Percentiles rank a stretch among this genome's conserved stretches.
phyloP scores from a whole-genome alignment of 148 eudicot species.

The Nepenthes gracilis region DNA sequence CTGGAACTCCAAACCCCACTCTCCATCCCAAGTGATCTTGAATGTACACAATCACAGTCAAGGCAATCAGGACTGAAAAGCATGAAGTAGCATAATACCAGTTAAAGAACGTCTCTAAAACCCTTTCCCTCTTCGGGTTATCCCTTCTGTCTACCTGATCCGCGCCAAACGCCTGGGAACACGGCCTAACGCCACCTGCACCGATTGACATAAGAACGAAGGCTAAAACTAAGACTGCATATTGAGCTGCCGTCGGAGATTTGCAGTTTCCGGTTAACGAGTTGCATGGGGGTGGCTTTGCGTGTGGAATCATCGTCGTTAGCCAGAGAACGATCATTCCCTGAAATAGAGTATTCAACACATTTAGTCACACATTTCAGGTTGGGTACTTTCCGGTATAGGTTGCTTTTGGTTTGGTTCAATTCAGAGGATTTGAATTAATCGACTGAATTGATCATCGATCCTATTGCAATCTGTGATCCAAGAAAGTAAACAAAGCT shows the following conservation, averaged over 20 bases:
- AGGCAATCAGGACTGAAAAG: conserved; percentile 42
- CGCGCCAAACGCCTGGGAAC: conserved; percentile 89
- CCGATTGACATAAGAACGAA: conserved; percentile 64
- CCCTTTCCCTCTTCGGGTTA: conserved; percentile 29
- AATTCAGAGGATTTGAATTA: no score
- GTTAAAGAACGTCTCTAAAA: conserved; percentile 56
- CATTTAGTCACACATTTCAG: no score
- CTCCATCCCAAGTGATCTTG: conserved; percentile 79
- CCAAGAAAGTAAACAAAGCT: no score
- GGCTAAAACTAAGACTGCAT: conserved; percentile 28
- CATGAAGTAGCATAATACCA: conserved; percentile 73
- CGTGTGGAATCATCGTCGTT: conserved; percentile 56
- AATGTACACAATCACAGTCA: conserved; percentile 63
- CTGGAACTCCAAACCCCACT: conserved; percentile 73
- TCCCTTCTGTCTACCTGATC: conserved; percentile 58
- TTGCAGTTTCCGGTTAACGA: conserved; percentile 25
- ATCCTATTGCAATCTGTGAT: no score
- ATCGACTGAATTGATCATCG: no score
- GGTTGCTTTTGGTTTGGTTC: no score
- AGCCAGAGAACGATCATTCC: conserved; percentile 70
- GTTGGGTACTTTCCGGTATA: no score
- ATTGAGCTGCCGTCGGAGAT: conserved; percentile 39
- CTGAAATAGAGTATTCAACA: conserved; percentile 15
- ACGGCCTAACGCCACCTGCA: conserved; percentile 75
- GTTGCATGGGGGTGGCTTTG: conserved; percentile 60